Evolutionary conservation across 371 early-diverging fungal genomes (phyloP), one percentile per base, ranked within the genome.

Genomic region (Chytridiales sp.): DNA sequence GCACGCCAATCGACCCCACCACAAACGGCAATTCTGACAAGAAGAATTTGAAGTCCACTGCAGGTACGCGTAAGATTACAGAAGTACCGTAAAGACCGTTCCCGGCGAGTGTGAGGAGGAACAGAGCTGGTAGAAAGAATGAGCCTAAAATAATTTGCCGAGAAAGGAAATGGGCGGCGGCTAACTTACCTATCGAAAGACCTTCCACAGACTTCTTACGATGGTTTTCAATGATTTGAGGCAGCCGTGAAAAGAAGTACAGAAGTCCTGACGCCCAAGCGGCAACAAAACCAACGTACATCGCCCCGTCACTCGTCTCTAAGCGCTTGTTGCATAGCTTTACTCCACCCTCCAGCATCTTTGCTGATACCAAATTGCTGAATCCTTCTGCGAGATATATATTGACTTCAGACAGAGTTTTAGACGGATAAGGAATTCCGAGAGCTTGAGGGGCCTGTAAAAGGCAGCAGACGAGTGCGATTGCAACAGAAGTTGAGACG

Each of bases 251-350:
- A 40, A 51, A 62, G 29, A 75, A 70, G 38, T 75, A 75, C 21
- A 75, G 39, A 30, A 68, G 44, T 2, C 76, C 76, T 6, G 69
- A 68, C 19, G 55, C 39, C 76, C 76, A 75, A 22, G 76, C 70
- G 17, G 59, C 32, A n/a, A 70, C 21, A 19, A 48, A 61, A 2
- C 76, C 76, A 31, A 67, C 15, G 19, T 55, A 17, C 13, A 48
- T 40, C 9, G 39, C 60, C 30, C 17, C 13, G 19, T 42, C 46
- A 0, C 48, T n/a, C 26, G 56, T 41, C 19, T 58, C 49, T 3
- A 35, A 24, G 38, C 53, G 26, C 11, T 41, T 51, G 31, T 71
- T 56, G 47, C 72, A 71, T 2, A 66, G 38, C 29, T 31, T 17
- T 3, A n/a, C n/a, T n/a, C n/a, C n/a, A n/a, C n/a, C n/a, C n/a